Conservation (phyloP, 441 rosid genomes). For the Eruca vesicaria region DNA sequence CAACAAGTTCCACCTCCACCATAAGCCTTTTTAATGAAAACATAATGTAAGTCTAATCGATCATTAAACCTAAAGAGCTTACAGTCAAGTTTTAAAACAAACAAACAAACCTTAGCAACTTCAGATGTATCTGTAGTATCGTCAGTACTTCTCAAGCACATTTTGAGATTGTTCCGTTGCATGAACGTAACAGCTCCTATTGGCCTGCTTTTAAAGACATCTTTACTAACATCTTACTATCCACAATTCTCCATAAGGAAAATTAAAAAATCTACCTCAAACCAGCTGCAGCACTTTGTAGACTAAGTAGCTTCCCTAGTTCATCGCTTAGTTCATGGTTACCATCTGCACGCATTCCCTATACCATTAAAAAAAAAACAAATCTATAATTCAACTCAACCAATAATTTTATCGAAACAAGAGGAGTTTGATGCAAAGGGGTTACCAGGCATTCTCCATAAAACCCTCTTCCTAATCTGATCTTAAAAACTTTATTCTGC, state of each 20-base stretch:
- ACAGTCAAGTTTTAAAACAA: background rate
- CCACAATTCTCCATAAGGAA: background rate
- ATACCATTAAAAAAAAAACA: background rate
- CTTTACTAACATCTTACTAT: background rate
- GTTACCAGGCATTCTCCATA: conserved; percentile 91
- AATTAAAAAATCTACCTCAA: conserved; percentile 46
- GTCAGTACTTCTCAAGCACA: conserved; percentile 76
- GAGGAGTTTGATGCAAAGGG: background rate
- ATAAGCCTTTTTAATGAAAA: conserved; percentile 51
- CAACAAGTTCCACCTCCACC: conserved; percentile 72
- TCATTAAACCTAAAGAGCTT: background rate
- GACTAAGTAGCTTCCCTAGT: conserved; percentile 67
- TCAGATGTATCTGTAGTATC: conserved; percentile 59
- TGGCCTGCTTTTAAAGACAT: conserved; percentile 49
- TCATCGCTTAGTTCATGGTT: conserved; percentile 53
- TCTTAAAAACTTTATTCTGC: conserved; percentile 53
- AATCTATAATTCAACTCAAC: background rate
- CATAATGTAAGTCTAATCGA: background rate
- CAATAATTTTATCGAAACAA: background rate
- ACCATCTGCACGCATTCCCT: conserved; percentile 82
- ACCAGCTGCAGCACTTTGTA: conserved; percentile 68
- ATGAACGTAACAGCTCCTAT: conserved; percentile 70
- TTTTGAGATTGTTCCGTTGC: conserved; percentile 70
- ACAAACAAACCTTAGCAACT: conserved; percentile 65
- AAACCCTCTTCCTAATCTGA: conserved; percentile 74